Evolutionary conservation across 108 stramenopile genomes (phyloP), one percentile per base, ranked within the genome.

Genomic region (Cyclotella kingstonii): DNA sequence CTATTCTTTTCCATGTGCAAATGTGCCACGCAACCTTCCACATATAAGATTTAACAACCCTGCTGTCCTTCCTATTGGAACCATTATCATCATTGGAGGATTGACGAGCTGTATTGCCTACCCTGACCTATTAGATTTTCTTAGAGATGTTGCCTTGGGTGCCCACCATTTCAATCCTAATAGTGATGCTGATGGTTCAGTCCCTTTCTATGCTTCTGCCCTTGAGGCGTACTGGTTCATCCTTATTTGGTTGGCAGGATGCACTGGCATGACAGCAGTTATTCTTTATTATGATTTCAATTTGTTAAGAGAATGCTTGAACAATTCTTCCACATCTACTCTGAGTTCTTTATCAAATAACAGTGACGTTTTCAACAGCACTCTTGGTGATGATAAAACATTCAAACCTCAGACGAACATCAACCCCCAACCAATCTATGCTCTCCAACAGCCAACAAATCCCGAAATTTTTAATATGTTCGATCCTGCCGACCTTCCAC

Each of bases 401-500:
- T 66, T 68, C 54, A 76, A 76, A 56, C 74, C 74, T 26, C 53
- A 54, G 7, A 71, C 52, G 48, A 71, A 82, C 51, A 63, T 30
- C 15, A 66, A 69, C 10, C 67, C 79, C 12, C 38, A 63, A 46
- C 70, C 77, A 25, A 30, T 73, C 39, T 66, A 70, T 51, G 22
- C 57, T 2, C 30, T 60, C 9, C 36, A 55, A 63, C 21, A 82
- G 60, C 28, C 66, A 65, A 9, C 72, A 23, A 9, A 17, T 59
- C 51, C 74, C 38, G 48, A 85, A 19, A 75, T 82, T 8, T 93
- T 76, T 81, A 91, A 95, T 70, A 84, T 93, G 83, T 93, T 95
- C 73, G 89, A 95, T 65, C 95, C 95, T 12, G 88, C 85, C 10
- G 81, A 91, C 66, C 60, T 95, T 23, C 95, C 95, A 35, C 90